Evolutionary conservation across 139 green algal species (phyloP), one percentile per base, ranked within the genome.

Genomic region (Diplosphaera chodatii): DNA sequence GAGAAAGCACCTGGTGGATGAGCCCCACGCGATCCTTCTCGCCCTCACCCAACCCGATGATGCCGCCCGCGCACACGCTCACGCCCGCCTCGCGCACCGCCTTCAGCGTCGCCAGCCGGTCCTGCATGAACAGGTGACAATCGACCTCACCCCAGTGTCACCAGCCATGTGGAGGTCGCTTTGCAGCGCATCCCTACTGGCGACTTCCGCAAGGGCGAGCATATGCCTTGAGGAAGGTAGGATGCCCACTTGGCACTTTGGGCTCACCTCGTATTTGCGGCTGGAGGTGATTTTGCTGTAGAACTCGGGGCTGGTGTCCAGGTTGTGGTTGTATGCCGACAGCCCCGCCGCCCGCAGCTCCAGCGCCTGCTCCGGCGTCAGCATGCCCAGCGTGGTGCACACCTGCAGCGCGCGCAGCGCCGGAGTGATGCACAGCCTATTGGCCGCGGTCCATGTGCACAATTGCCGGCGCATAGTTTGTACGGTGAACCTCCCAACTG

Each of bases 301-400:
- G 80, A 90, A 97, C 85, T 99, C 95, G 23, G 87, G 91, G 48
- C 73, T 89, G 41, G 95, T 99, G 90, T 99, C 95, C 67, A 99
- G 84, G 85, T 99, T 99, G 87, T 99, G 95, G 86, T 99, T 99
- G 89, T 99, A 99, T 5, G 95, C 95, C 6, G 94, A 98, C 18
- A 99, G 89, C 4, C 95, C 95, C 1, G 95, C 95, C 31, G 90
- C 70, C 13, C 90, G 85, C 73, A 99, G 84, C 81, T 96, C 67
- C 41, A 64, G 55, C 1, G 95, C 95, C 82, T 98, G 88, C 73
- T 87, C 80, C 6, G 73, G 69, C 31, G 75, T 85, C 55, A 92
- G 74, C 88, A 95, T 92, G 55, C 90, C 89, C 67, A 96, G 83
- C 68, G 90, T 96, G 66, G 87, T 89, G 84, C 90, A 95, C 70